Evolutionary conservation across 495 filamentous ascomycete species (phyloP).

Genomic region (Cudoniella acicularis): DNA sequence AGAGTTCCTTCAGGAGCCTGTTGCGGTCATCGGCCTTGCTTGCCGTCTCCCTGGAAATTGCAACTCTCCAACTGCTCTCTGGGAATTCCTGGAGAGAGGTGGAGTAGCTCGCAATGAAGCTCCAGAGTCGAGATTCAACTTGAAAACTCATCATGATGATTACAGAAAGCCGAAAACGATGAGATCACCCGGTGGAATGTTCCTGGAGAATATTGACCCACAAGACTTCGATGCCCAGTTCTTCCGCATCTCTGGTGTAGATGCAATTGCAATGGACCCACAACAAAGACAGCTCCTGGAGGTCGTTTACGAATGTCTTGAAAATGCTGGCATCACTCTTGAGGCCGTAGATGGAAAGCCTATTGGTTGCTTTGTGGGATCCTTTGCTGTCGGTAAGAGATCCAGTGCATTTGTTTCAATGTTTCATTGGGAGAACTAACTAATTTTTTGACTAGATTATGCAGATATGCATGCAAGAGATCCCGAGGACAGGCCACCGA

Average conservation of each 20-base stretch:
- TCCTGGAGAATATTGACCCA: slow-evolving; percentile 45
- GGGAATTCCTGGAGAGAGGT: slow-evolving; percentile 43
- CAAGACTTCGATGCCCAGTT: slow-evolving; percentile 52
- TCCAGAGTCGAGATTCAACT: slow-evolving; percentile 47
- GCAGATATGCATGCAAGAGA: slow-evolving; percentile 31
- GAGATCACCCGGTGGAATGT: slow-evolving; percentile 1
- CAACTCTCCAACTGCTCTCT: slow-evolving; percentile 46
- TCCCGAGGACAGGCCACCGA: slow-evolving; percentile 28
- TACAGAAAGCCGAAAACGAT: slow-evolving; percentile 7
- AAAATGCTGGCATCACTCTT: slow-evolving; percentile 21
- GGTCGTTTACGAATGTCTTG: slow-evolving; percentile 30
- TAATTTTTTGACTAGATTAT: slow-evolving; percentile 36
- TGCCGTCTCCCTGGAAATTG: slow-evolving; percentile 57
- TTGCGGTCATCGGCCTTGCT: slow-evolving; percentile 58
- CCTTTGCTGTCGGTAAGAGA: slow-evolving; percentile 18
- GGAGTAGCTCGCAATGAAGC: slow-evolving; percentile 28
- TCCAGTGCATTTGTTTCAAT: neutral
- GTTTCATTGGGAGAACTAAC: slow-evolving; percentile 34
- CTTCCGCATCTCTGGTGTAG: slow-evolving; percentile 37
- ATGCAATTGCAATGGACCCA: slow-evolving; percentile 53
- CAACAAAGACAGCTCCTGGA: slow-evolving; percentile 56
- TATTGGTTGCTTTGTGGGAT: slow-evolving; percentile 31
- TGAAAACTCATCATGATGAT: slow-evolving; percentile 33
- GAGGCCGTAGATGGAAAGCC: slow-evolving; percentile 23
- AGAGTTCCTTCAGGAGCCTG: slow-evolving; percentile 35